Percentiles rank a stretch among this genome's conserved stretches.
Conservation (phyloP, 495 filamentous ascomycete genomes). For the Lepidopterella palustris region DNA sequence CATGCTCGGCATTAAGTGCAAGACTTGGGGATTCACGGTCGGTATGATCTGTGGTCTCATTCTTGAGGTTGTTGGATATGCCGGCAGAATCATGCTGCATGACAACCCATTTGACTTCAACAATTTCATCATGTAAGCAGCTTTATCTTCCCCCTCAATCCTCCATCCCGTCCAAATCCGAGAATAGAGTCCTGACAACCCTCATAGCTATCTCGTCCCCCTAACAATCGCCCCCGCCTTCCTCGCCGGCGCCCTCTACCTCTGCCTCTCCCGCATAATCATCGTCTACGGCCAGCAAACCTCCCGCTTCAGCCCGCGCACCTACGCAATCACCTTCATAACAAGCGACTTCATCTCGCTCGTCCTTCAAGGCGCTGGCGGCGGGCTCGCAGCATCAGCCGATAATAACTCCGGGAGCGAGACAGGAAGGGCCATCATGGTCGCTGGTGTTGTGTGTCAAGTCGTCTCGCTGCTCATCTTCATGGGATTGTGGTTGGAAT, state of each 20-base stretch:
- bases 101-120: conserved; percentile 19
- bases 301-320: conserved; percentile 54
- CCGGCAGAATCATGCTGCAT: conserved; percentile 19
- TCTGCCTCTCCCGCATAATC: conserved; percentile 54
- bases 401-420: conserved; percentile 32
- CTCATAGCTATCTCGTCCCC: conserved; percentile 46
- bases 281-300: conserved; percentile 50
- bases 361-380: conserved; percentile 55
- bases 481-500: conserved; percentile 18
- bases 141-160: background rate
- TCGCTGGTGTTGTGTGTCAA: conserved; percentile 55
- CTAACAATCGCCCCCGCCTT: conserved; percentile 61
- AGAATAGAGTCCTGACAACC: conserved; percentile 1
- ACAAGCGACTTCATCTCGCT: conserved; percentile 57
- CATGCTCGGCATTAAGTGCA: conserved; percentile 26
- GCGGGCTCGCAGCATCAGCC: conserved; percentile 47
- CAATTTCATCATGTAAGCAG: conserved; percentile 6
- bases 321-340: conserved; percentile 52
- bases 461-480: conserved; percentile 34
- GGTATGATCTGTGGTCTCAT: conserved; percentile 18
- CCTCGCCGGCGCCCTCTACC: conserved; percentile 56
- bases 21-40: conserved; percentile 33
- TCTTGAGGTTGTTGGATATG: conserved; percentile 24
- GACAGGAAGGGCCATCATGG: conserved; percentile 54
- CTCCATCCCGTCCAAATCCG: background rate